These are phyloP conservation scores for Kodamaea restingae DNA, from an alignment of 805 yeast species.

Conservation along the genomic window DNA sequence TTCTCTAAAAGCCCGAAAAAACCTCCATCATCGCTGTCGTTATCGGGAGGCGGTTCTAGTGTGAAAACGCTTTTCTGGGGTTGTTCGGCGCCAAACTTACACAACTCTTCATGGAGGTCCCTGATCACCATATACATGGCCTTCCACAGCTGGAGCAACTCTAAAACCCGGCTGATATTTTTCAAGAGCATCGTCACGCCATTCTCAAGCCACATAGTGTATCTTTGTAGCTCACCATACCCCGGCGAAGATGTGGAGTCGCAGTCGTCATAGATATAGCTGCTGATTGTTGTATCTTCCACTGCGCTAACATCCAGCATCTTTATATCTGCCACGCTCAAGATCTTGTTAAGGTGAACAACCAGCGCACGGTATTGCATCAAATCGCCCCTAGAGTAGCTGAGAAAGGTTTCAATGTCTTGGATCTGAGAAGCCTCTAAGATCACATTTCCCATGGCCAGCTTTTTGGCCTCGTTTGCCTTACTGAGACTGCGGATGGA, in stretches of 20 bases:
- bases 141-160: slow-evolving; percentile 30
- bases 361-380: slow-evolving; percentile 23
- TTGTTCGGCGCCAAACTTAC: slow-evolving; percentile 8
- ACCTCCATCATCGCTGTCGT: slow-evolving; percentile 10
- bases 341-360: slow-evolving; percentile 34
- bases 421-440: slow-evolving; percentile 20
- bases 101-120: slow-evolving; percentile 26
- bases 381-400: slow-evolving; percentile 44
- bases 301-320: slow-evolving; percentile 26
- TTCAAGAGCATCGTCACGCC: slow-evolving; percentile 21
- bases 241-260: slow-evolving; percentile 5
- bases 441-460: slow-evolving; percentile 11
- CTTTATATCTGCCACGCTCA: slow-evolving; percentile 31
- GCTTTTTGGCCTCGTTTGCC: neutral
- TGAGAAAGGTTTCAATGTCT: slow-evolving; percentile 47
- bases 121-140: slow-evolving; percentile 24
- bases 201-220: slow-evolving; percentile 22
- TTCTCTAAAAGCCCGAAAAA: slow-evolving; percentile 49
- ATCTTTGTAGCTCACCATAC: slow-evolving; percentile 14
- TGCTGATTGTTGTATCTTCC: slow-evolving; percentile 14
- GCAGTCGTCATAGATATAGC: slow-evolving; percentile 1
- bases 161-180: slow-evolving; percentile 20
- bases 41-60: slow-evolving; percentile 2
- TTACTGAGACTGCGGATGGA: neutral
- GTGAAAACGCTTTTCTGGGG: slow-evolving; percentile 1